Conservation (phyloP, 2,329 filamentous ascomycete species). For the Penicillium sp. region DNA sequence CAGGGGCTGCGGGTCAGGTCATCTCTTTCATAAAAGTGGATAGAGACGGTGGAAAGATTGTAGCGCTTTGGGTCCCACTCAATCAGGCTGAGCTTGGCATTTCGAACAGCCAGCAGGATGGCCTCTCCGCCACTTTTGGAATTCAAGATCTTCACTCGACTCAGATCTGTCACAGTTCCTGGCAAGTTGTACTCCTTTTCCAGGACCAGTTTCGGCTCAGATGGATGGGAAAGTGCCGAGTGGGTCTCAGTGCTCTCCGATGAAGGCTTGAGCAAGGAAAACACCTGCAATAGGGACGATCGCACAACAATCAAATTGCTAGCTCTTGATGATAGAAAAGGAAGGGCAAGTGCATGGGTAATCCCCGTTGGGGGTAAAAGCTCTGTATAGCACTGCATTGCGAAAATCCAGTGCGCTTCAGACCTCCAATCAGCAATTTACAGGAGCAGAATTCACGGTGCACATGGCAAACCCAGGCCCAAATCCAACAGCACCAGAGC, state of each 20-base stretch:
- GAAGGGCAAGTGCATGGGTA: constrained; percentile 77
- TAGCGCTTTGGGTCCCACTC: constrained; percentile 87
- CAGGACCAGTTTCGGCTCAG: constrained; percentile 74
- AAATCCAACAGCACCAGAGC: neutral
- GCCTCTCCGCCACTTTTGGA: constrained; percentile 80
- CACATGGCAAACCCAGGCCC: neutral
- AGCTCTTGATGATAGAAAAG: constrained; percentile 72
- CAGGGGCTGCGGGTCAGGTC: constrained; percentile 81
- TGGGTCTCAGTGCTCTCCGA: constrained; percentile 43
- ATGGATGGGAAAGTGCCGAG: constrained; percentile 61
- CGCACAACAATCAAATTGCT: constrained; percentile 89
- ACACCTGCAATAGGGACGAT: constrained; percentile 90
- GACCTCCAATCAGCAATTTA: neutral
- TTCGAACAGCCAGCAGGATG: constrained; percentile 78
- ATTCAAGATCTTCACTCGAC: constrained; percentile 69
- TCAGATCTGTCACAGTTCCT: constrained; percentile 80
- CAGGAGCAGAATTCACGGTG: neutral
- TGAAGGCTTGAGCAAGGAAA: constrained; percentile 65
- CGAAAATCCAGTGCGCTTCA: constrained; percentile 1
- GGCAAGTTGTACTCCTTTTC: constrained; percentile 80
- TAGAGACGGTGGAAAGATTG: constrained; percentile 81
- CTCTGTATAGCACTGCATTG: constrained; percentile 98
- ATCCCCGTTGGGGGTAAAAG: constrained; percentile 91
- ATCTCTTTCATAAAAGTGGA: constrained; percentile 97
- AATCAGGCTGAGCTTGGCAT: constrained; percentile 88